Base-by-base conservation (phyloP, 1,139 yeast species). In the Yamadazyma jaroonii region DNA sequence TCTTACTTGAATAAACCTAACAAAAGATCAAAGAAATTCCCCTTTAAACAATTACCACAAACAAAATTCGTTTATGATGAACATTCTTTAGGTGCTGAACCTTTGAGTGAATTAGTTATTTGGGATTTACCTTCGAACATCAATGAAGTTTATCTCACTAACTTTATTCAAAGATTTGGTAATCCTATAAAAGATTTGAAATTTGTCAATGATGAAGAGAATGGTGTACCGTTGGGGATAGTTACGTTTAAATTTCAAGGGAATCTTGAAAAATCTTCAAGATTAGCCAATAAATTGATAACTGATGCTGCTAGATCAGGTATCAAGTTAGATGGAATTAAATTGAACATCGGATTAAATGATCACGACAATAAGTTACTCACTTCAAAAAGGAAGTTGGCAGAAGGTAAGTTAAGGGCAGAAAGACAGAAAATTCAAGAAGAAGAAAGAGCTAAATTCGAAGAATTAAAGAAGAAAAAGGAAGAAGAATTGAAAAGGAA, bases 171-270 rank as follows among this genome's bases (percentile, higher is more conserved):
- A 31, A 62, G 74, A 26, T 84, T 70, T 58, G 96, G 96, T 3
- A 74, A 73, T 38, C 54, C 72, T 3, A 62, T 69, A 28, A 62
- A 59, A 43, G 79, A 77, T 30, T 64, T 85, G 39, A 78, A 77
- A 44, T 71, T 81, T 42, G 66, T 82, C 14, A 77, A 74, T 44
- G 95, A 90, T 53, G 88, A 94, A 1, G 68, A 71, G 13, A 81
- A 85, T 37, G 96, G 90, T 3, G 85, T 84, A 15, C 92, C 95
- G 0, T 60, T 89, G 35, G 95, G 96, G 3, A 66, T 88, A 25
- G 85, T 84, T 32, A 65, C 79, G 14, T 68, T 88, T 38, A 68
- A 73, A 40, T 89, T 77, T 59, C 79, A 72, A 40, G 90, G 90
- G 3, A 64, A 67, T 14, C 52, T 68, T 2, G 83, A 77, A 34